These are phyloP conservation scores for Trichoderma sp. DNA, from an alignment of 2,329 filamentous ascomycete genomes.

Conservation along the genomic window DNA sequence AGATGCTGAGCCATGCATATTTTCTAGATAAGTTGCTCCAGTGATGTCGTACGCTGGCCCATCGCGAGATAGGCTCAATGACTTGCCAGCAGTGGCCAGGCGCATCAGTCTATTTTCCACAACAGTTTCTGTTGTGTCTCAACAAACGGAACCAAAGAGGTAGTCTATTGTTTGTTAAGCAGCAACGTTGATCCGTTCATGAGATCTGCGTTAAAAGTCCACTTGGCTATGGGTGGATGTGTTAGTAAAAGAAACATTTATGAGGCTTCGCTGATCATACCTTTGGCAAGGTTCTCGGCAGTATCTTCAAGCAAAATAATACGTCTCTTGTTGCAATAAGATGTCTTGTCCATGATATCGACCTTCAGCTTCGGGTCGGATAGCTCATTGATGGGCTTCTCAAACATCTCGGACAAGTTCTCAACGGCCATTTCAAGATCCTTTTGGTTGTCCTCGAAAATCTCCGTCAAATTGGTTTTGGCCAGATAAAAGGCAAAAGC, in stretches of 20 bases:
- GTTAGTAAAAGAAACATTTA: constrained; percentile 33
- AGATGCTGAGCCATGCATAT: background rate
- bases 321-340: constrained; percentile 91
- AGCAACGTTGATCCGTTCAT: constrained; percentile 24
- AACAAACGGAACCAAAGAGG: background rate
- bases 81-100: background rate
- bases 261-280: constrained; percentile 51
- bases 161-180: constrained; percentile 24
- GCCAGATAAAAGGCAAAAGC: constrained; percentile 98
- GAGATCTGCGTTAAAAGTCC: constrained; percentile 49
- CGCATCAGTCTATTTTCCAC: background rate
- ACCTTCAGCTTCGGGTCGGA: constrained; percentile 89
- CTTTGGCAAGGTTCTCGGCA: constrained; percentile 85
- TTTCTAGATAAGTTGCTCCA: background rate
- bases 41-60: background rate
- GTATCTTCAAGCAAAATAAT: constrained; percentile 91
- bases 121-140: background rate
- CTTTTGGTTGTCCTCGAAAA: constrained; percentile 98
- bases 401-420: constrained; percentile 97
- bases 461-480: constrained; percentile 92
- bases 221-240: constrained; percentile 44
- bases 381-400: constrained; percentile 89
- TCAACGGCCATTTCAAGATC: constrained; percentile 97
- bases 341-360: constrained; percentile 97
- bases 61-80: background rate